Percentiles rank a stretch among this genome's conserved stretches.
Conservation (phyloP, 257 asterid species). For the Lithospermum erythrorhizon region DNA sequence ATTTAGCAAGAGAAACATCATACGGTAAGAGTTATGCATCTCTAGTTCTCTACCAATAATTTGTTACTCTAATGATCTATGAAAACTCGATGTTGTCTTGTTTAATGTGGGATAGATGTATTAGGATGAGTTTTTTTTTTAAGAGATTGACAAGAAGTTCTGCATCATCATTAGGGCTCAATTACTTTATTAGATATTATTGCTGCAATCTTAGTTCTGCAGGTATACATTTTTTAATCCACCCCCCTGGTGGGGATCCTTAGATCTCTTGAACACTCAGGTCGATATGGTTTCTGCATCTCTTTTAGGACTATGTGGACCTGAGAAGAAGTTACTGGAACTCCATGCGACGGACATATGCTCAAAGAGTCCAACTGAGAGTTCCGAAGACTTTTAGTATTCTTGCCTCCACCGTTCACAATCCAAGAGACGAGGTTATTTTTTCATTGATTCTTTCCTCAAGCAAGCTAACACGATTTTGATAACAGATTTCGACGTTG, state of each 20-base stretch:
- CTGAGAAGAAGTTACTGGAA: conserved; percentile 87
- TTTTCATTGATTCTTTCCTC: neutral
- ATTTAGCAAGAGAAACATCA: too few relatives aligned
- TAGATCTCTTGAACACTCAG: neutral
- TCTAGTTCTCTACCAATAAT: neutral
- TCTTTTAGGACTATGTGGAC: conserved; percentile 69
- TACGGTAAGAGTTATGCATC: neutral
- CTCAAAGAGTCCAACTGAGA: conserved; percentile 70
- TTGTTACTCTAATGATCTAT: neutral
- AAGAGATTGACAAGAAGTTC: too few relatives aligned
- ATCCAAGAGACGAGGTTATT: neutral
- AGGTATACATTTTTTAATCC: too few relatives aligned
- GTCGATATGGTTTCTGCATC: neutral
- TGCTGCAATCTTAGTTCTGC: neutral
- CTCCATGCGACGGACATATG: conserved; percentile 64
- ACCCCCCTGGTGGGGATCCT: neutral
- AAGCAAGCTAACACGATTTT: neutral
- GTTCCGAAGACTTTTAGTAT: conserved; percentile 43
- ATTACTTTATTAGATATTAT: too few relatives aligned
- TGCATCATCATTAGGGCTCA: too few relatives aligned
- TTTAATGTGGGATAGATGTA: neutral
- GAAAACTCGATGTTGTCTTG: too few relatives aligned
- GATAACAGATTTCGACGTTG: neutral
- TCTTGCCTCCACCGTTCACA: neutral
- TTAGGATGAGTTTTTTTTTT: neutral